Conservation (phyloP, 768 basidiomycete genomes). For the Phaffia tasmanica region DNA sequence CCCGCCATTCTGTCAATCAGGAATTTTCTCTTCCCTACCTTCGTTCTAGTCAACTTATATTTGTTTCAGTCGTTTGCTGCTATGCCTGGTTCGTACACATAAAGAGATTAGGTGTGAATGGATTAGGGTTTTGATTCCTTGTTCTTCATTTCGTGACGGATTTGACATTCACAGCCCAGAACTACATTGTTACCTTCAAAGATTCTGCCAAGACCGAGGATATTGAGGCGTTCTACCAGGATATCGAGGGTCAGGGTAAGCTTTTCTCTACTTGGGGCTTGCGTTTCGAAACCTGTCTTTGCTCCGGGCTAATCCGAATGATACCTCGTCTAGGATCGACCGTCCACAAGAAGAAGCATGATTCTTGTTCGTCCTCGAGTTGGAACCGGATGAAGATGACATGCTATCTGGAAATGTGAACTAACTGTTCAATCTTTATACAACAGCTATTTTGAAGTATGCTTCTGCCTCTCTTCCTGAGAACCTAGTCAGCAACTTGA, state of each 20-base stretch:
- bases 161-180: neutral
- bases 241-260: conserved; percentile 4
- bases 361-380: neutral
- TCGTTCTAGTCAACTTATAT: neutral
- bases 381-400: neutral
- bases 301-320: too few relatives aligned
- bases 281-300: too few relatives aligned
- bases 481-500: neutral
- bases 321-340: neutral
- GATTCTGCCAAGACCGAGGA: conserved; percentile 1
- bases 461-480: conserved; percentile 1
- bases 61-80: neutral
- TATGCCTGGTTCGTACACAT: neutral
- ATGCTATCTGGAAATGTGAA: neutral
- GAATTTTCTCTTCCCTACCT: neutral
- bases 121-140: neutral
- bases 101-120: neutral
- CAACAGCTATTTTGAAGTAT: conserved; percentile 2
- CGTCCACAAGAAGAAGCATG: conserved; percentile 10
- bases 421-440: neutral
- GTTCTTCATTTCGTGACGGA: neutral
- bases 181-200: conserved; percentile 10
- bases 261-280: neutral
- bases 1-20: neutral
- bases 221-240: conserved; percentile 7